Base-by-base conservation (phyloP, 257 asterid genomes). In the Penstemon newberryi region DNA sequence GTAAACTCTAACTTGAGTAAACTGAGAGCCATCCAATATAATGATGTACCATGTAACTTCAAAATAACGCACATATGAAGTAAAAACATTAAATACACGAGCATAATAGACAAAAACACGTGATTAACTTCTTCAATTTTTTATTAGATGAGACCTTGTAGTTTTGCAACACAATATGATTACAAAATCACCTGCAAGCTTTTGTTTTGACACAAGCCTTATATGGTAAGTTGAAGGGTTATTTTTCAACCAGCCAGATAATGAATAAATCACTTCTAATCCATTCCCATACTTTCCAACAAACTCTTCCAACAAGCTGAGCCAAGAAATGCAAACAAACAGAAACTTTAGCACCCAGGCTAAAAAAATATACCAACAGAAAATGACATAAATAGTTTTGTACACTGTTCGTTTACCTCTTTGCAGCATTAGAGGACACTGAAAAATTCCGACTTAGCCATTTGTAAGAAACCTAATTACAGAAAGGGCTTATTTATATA, bases 371-470 rank as follows among this genome's bases (percentile, higher is more conserved):
- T 37, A 43, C 1, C 33, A 33, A 33, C 56, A 65, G 2, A 43
- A 45, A 8, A 65, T 51, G 50, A 8, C 63, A 19, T 6, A 55
- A 56, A 54, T 15, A 60, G 56, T 60, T 40, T n/a, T 38, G 36
- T 15, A 7, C 10, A 25, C 51, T 42, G 54, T 64, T 46, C 36
- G 11, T 39, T 49, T 64, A 94, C 99, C 96, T 87, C 87, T 94
- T 94, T 5, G 97, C 97, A 72, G 83, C 87, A 78, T 91, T 82
- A 43, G 99, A 94, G 45, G 97, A 86, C 55, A 94, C 87, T 84
- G 76, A 77, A 79, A 85, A 90, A 61, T 88, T 88, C 49, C 96
- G 89, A 83, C 97, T 94, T 41, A 94, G 83, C 99, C 99, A 94
- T 82, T 94, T 94, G 86, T 94, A 94, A 12, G 99, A 94, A 75